phyloP scores from a whole-genome alignment of 225 moss, liverwort and hornwort species.

The Bryoerythrophyllum caledonicum region DNA sequence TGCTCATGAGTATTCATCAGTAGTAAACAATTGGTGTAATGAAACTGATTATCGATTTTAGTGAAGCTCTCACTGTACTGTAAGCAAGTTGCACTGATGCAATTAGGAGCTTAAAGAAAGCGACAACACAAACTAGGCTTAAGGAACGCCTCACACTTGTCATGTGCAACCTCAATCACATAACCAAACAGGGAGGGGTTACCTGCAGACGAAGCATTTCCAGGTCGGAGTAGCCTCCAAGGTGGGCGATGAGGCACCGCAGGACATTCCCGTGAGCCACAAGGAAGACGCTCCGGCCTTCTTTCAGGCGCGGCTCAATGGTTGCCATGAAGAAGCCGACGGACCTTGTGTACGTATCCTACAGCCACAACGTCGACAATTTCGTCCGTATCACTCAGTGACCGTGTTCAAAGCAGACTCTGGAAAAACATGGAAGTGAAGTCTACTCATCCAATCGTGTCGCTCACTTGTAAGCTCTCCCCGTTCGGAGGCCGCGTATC shows the following conservation, averaged over 20 bases:
- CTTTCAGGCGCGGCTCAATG: constrained; percentile 83
- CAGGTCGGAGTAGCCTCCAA: constrained; percentile 72
- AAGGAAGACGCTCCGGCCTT: constrained; percentile 80
- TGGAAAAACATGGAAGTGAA: neutral
- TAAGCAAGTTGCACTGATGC: neutral
- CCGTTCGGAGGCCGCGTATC: constrained; percentile 96
- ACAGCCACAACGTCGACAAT: constrained; percentile 35
- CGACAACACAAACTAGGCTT: neutral
- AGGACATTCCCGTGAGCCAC: constrained; percentile 95
- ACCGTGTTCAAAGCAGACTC: constrained; percentile 15
- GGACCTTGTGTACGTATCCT: constrained; percentile 81
- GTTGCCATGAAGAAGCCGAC: constrained; percentile 72
- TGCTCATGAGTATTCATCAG: too few relatives aligned
- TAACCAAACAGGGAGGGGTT: neutral
- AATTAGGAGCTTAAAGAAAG: neutral
- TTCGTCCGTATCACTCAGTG: constrained; percentile 3
- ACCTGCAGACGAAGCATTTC: constrained; percentile 98
- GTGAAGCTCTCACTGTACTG: neutral
- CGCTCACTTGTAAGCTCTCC: constrained; percentile 89
- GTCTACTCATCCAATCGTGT: constrained; percentile 4
- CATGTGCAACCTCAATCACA: neutral
- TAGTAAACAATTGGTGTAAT: too few relatives aligned
- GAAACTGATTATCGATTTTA: too few relatives aligned
- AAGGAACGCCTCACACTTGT: neutral
- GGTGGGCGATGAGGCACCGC: constrained; percentile 83